Base-by-base conservation (phyloP, 805 yeast genomes). In the Candida vaughaniae region DNA sequence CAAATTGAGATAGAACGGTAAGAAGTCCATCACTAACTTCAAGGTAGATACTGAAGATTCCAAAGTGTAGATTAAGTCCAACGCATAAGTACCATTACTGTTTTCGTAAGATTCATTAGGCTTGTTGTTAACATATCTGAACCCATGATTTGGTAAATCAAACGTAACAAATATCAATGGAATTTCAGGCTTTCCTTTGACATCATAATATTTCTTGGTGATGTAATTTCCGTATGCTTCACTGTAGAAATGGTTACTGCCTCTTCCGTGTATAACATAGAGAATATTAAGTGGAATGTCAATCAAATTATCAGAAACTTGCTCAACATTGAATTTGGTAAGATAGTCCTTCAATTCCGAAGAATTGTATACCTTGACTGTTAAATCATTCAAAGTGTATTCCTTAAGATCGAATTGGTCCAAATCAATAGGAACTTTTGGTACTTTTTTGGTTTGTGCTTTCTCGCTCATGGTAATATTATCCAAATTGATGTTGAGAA, bases 61-160 rank as follows among this genome's bases (percentile, higher is more conserved):
- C 30, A 78, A 61, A 20, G 59, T 45, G 5, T 78, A 60, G 20
- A 66, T 48, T 75, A 79, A 62, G 46, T 78, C 80, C 38, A 59
- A 47, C 1, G 69, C 80, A 47, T 78, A 82, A n/a, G 64, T 55
- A 11, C 43, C 44, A 49, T 78, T 77, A 3, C 78, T 78, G 3
- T 49, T 49, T 1, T 40, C 43, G 84, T 84, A 78, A 16, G 60
- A 58, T 3, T 47, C 35, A 52, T 75, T 78, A 25, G 56, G 52
- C 11, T 22, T 20, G 3, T 42, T 49, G 29, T 66, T 62, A 4
- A 73, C 53, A 7, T 47, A 35, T 23, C 85, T 58, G 16, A 57
- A 58, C 3, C 85, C 84, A 48, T 79, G 85, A 52, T 79, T 78
- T 22, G 80, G 64, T 41, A 60, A 50, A 47, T 79, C 85, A 43